These are phyloP conservation scores for Candida frijolesensis DNA, from an alignment of 1,139 yeast species.

Conservation along the genomic window DNA sequence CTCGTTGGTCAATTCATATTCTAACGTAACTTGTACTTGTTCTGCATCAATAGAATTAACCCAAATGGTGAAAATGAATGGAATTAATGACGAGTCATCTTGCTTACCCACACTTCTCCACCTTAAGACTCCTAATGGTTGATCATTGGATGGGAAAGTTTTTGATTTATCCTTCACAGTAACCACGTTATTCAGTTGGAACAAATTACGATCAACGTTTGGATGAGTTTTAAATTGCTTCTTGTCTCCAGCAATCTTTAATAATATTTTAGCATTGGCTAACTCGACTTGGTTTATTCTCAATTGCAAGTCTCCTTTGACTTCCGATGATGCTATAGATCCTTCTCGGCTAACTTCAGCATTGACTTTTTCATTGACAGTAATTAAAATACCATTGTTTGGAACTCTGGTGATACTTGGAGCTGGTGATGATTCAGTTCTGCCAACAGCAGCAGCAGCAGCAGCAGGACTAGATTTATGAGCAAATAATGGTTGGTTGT, in stretches of 20 bases:
- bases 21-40: slow-evolving; percentile 78
- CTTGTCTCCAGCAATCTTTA: slow-evolving; percentile 51
- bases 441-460: slow-evolving; percentile 14
- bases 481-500: slow-evolving; percentile 47
- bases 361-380: slow-evolving; percentile 74
- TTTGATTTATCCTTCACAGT: slow-evolving; percentile 76
- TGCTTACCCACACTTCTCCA: slow-evolving; percentile 75
- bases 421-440: slow-evolving; percentile 27
- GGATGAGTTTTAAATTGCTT: slow-evolving; percentile 93
- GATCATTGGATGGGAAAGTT: slow-evolving; percentile 90
- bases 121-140: slow-evolving; percentile 85
- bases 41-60: slow-evolving; percentile 57
- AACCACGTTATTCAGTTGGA: slow-evolving; percentile 58
- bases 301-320: slow-evolving; percentile 89
- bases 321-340: slow-evolving; percentile 67
- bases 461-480: slow-evolving; percentile 12
- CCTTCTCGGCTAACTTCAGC: slow-evolving; percentile 89
- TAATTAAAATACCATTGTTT: slow-evolving; percentile 79
- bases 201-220: slow-evolving; percentile 80
- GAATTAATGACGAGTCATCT: slow-evolving; percentile 63
- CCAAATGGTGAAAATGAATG: slow-evolving; percentile 85
- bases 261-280: slow-evolving; percentile 64
- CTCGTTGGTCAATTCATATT: slow-evolving; percentile 66
- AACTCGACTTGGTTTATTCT: slow-evolving; percentile 75
- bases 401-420: slow-evolving; percentile 34